A percentile compares a stretch with the other conserved stretches of the same genome.
Evolutionary conservation across 2,329 filamentous ascomycete genomes (phyloP).

Genomic region (Paracoccidioides brasiliensis): DNA sequence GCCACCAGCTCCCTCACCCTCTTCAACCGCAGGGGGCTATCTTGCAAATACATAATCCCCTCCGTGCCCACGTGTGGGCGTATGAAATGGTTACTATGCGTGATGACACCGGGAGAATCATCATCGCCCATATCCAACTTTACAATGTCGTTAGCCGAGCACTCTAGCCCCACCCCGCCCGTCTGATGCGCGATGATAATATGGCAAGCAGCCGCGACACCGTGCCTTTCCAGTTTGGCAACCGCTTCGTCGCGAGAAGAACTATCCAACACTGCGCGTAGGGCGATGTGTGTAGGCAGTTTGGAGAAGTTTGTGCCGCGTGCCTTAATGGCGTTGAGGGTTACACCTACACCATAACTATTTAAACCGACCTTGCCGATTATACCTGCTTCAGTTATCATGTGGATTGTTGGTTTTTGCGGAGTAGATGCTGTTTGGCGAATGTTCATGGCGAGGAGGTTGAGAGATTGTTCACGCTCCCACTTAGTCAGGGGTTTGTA

Average conservation of each 20-base stretch:
- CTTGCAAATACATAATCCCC: slow-evolving; percentile 13
- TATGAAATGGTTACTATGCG: slow-evolving; percentile 23
- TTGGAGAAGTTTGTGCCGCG: slow-evolving; percentile 35
- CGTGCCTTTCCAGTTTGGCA: slow-evolving; percentile 29
- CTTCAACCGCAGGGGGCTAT: slow-evolving; percentile 15
- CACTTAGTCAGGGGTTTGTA: slow-evolving; percentile 19
- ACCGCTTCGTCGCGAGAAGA: slow-evolving; percentile 34
- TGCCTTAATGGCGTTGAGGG: slow-evolving; percentile 43
- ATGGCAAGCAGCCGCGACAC: slow-evolving; percentile 42
- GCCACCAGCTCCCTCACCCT: slow-evolving; percentile 19
- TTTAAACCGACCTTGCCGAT: slow-evolving; percentile 49
- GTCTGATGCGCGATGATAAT: slow-evolving; percentile 40
- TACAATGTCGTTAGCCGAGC: slow-evolving; percentile 17
- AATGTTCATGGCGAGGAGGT: slow-evolving; percentile 38
- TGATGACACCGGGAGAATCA: slow-evolving; percentile 7
- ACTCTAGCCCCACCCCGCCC: slow-evolving; percentile 40
- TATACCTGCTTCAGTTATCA: slow-evolving; percentile 45
- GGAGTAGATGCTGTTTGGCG: slow-evolving; percentile 14
- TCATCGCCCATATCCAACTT: slow-evolving; percentile 8
- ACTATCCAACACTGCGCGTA: slow-evolving; percentile 42
- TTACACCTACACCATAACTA: slow-evolving; percentile 39
- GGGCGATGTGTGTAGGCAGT: slow-evolving; percentile 42
- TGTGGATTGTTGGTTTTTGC: slow-evolving; percentile 33
- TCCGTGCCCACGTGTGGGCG: slow-evolving; percentile 11
- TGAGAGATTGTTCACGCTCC: slow-evolving; percentile 36